Percentiles rank a stretch among this genome's conserved stretches.
Evolutionary conservation across 176 grass and related monocot genomes (phyloP).

Genomic region (Eragrostis nindensis): DNA sequence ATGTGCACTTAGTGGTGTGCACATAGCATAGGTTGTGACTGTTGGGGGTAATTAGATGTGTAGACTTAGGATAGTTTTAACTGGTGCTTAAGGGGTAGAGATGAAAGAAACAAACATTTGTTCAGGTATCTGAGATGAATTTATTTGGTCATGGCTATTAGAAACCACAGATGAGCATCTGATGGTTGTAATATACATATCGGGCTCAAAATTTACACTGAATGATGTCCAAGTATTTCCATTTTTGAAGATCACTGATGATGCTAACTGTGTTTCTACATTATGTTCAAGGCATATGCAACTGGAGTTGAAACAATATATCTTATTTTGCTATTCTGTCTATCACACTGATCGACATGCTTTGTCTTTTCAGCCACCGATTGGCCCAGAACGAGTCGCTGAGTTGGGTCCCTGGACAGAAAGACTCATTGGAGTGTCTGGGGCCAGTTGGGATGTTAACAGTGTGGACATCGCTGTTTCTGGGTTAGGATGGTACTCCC

Average conservation of each 20-base stretch:
- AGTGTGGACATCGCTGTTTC: constrained; percentile 74
- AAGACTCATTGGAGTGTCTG: constrained; percentile 60
- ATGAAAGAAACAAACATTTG: constrained; percentile 28
- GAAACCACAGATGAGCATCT: too few relatives aligned
- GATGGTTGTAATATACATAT: neutral
- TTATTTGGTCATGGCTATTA: neutral
- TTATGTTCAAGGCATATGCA: constrained; percentile 11
- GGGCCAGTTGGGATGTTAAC: constrained; percentile 81
- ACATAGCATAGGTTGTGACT: too few relatives aligned
- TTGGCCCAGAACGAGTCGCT: constrained; percentile 52
- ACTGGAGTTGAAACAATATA: constrained; percentile 8
- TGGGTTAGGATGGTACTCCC: constrained; percentile 81
- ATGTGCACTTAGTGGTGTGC: too few relatives aligned
- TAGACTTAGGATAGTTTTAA: too few relatives aligned
- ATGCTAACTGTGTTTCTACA: neutral
- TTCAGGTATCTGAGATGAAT: neutral
- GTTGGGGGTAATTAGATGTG: too few relatives aligned
- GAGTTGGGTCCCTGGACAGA: constrained; percentile 75
- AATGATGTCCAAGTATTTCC: neutral
- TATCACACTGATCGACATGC: constrained; percentile 42
- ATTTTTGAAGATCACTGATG: neutral
- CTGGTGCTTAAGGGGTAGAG: too few relatives aligned
- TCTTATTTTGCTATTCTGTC: constrained; percentile 7
- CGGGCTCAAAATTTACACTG: neutral
- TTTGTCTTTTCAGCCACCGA: constrained; percentile 62